phyloP scores from a whole-genome alignment of 305 asterid genomes.

The Solanum hybrid region DNA sequence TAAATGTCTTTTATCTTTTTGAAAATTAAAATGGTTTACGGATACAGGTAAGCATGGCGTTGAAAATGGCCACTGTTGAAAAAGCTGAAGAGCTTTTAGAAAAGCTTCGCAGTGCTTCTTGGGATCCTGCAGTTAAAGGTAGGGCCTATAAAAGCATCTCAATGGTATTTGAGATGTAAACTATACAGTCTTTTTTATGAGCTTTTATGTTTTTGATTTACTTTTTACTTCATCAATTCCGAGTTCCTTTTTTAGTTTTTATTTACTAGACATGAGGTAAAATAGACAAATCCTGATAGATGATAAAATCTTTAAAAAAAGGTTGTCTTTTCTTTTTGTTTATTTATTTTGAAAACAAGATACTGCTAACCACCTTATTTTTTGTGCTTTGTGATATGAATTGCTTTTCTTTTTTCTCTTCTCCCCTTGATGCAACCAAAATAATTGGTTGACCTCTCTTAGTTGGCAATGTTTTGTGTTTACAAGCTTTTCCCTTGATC shows the following conservation, averaged over 20 bases:
- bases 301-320: not conserved
- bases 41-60: conserved; percentile 85
- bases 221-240: not conserved
- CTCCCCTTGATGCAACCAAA: not conserved
- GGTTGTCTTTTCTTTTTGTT: not conserved
- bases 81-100: conserved; percentile 93
- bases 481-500: conserved; percentile 6
- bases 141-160: conserved; percentile 4
- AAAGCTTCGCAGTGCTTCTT: conserved; percentile 79
- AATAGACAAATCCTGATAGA: not conserved
- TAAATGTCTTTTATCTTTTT: not conserved
- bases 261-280: not conserved
- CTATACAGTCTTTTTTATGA: not conserved
- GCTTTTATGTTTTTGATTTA: not conserved
- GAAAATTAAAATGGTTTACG: not conserved
- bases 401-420: not conserved
- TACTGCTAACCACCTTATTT: not conserved
- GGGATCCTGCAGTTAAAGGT: conserved; percentile 98
- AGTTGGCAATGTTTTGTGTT: conserved; percentile 6
- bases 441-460: not conserved
- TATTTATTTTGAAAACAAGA: not conserved
- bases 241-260: not conserved
- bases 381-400: not conserved
- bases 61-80: conserved; percentile 91
- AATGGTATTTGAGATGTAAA: not conserved